A percentile compares a stretch with the other conserved stretches of the same genome.
Evolutionary conservation across 176 grass and related monocot species (phyloP).

Genomic region (Musa beccarii): DNA sequence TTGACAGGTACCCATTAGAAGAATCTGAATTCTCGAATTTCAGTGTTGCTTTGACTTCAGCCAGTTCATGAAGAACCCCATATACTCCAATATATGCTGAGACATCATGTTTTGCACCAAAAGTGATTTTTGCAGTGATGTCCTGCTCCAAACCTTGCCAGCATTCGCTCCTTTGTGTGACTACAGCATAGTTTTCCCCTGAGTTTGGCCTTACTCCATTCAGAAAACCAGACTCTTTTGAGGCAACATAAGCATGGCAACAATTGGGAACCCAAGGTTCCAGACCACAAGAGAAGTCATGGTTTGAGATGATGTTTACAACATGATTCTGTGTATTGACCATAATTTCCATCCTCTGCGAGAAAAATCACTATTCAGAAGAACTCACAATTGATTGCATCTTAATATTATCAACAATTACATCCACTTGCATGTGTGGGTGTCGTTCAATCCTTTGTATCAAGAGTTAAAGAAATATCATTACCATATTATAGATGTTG

Average conservation of each 20-base stretch:
- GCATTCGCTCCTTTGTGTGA: constrained; percentile 54
- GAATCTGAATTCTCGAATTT: constrained; percentile 52
- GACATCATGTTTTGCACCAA: constrained; percentile 51
- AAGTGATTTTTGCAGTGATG: constrained; percentile 46
- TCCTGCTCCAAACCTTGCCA: constrained; percentile 96
- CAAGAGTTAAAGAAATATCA: no score
- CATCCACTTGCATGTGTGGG: no score
- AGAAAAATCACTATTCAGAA: not conserved
- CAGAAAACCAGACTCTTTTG: constrained; percentile 49
- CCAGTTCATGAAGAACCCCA: constrained; percentile 41
- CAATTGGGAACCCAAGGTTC: constrained; percentile 57
- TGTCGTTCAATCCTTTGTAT: no score
- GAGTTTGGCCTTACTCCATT: constrained; percentile 72
- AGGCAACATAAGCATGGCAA: constrained; percentile 63
- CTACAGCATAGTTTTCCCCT: constrained; percentile 64
- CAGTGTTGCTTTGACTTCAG: constrained; percentile 50
- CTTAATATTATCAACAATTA: no score
- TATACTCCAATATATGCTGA: constrained; percentile 51
- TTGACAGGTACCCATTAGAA: constrained; percentile 39
- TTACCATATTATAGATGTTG: no score
- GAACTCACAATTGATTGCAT: not conserved
- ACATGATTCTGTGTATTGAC: not conserved
- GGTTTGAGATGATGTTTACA: constrained; percentile 54
- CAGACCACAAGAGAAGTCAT: constrained; percentile 74
- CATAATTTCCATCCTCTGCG: not conserved